Base-by-base conservation (phyloP, 352 stramenopile genomes). In the Pythium phragmiticola region DNA sequence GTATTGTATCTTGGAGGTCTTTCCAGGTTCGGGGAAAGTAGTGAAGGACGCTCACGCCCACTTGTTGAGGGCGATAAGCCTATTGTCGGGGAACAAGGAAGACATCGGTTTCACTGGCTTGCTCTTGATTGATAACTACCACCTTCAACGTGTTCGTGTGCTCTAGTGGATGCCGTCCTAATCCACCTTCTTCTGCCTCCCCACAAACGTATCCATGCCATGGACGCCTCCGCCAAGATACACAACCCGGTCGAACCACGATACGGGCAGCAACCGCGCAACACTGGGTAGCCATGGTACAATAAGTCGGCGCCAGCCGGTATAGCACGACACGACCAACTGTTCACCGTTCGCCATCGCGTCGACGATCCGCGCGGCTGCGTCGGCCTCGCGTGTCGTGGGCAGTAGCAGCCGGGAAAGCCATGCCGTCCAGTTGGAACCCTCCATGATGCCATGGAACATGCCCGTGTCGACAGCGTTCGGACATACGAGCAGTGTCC, bases 181-280 rank as follows among this genome's bases (percentile, higher is more conserved):
- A 9, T 42, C n/a, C 7, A 64, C 12, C 34, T 72, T 65, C 43
- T 59, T 59, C 30, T 50, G 37, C 28, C 60, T 41, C 1, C 84
- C 81, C 1, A 87, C 77, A 50, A 93, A 93, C 30, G 80, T 87
- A 56, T 91, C 80, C 84, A 91, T 93, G 41, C 82, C 84, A 41
- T 85, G 69, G 36, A 86, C 61, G n/a, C 82, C 84, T 13, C 84
- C 84, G 19, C 73, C 77, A 19, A 93, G 43, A 3, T 65, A 75
- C 49, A 91, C 64, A n/a, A 89, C 61, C 36, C 14, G 58, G 39
- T 90, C 80, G 54, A 76, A 87, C 39, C 82, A 43, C 21, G 71
- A 51, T 41, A 88, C 70, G 19, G 84, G 84, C n/a, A 93, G 63
- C 30, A 88, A 52, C 19, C 80, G 69, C n/a, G 76, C 71, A 17